These are phyloP conservation scores for Vanrija pseudolonga DNA, from an alignment of 1,284 basidiomycete species.

Conservation along the genomic window DNA sequence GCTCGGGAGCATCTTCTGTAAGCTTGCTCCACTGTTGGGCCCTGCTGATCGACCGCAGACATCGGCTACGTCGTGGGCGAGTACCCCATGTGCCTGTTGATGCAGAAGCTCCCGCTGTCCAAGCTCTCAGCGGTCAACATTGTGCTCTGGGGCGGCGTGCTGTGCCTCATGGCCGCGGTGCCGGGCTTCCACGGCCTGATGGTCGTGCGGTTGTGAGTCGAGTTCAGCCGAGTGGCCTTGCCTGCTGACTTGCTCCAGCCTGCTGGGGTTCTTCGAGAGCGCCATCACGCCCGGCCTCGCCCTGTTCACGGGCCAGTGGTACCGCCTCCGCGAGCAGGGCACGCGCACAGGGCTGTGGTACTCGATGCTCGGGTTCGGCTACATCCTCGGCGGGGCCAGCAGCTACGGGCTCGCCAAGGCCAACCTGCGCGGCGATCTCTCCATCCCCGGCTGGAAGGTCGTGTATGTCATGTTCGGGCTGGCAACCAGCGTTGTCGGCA, in stretches of 20 bases:
- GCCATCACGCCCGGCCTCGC: slow-evolving; percentile 14
- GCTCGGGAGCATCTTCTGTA: neutral
- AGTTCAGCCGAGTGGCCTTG: too few relatives aligned
- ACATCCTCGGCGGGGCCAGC: slow-evolving; percentile 17
- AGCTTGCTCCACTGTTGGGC: too few relatives aligned
- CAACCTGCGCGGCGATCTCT: slow-evolving; percentile 6
- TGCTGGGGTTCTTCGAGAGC: slow-evolving; percentile 15
- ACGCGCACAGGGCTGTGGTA: slow-evolving; percentile 17
- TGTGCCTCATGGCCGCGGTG: slow-evolving; percentile 18
- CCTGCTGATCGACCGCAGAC: neutral
- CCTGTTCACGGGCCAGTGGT: slow-evolving; percentile 22
- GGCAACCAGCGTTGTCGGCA: slow-evolving; percentile 17
- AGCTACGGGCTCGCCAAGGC: slow-evolving; percentile 18
- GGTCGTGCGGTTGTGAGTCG: slow-evolving; percentile 15
- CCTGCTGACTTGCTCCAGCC: too few relatives aligned
- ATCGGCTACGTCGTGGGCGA: neutral
- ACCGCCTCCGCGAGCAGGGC: slow-evolving; percentile 13
- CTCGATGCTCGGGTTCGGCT: slow-evolving; percentile 17
- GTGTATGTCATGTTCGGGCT: slow-evolving; percentile 23
- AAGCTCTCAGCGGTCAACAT: slow-evolving; percentile 3
- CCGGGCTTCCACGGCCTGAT: slow-evolving; percentile 13
- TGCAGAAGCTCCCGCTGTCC: slow-evolving; percentile 9
- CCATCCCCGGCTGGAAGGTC: slow-evolving; percentile 20
- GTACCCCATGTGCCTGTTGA: neutral
- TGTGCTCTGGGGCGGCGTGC: slow-evolving; percentile 16